Evolutionary conservation across 2,329 filamentous ascomycete genomes (phyloP).

Genomic region (Lachnum nothofagi): DNA sequence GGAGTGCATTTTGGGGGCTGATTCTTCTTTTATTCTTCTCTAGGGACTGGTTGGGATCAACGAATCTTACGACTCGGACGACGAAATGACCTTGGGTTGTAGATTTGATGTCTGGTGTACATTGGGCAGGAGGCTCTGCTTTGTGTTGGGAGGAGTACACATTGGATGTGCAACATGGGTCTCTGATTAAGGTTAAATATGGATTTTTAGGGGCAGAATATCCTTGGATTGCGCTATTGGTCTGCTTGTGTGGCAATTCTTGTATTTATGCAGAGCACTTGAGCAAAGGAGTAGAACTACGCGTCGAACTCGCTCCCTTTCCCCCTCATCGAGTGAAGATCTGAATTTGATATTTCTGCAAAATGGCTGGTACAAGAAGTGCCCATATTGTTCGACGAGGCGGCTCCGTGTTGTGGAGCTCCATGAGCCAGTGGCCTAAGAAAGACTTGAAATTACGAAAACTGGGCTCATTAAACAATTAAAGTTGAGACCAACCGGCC

Average conservation of each 20-base stretch:
- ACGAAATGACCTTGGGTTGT: slow-evolving; percentile 23
- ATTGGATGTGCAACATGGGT: slow-evolving; percentile 4
- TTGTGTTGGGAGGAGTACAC: neutral
- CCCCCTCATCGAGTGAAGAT: too few relatives aligned
- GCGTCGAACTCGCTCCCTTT: too few relatives aligned
- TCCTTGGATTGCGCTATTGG: neutral
- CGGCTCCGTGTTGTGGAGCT: too few relatives aligned
- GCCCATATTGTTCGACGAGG: too few relatives aligned
- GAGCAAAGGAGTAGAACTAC: slow-evolving; percentile 1
- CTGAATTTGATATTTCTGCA: too few relatives aligned
- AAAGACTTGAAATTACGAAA: too few relatives aligned
- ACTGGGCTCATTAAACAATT: too few relatives aligned
- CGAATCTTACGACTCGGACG: slow-evolving; percentile 23
- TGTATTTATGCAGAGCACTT: slow-evolving; percentile 5
- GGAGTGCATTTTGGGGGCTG: slow-evolving; percentile 9
- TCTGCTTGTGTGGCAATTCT: neutral
- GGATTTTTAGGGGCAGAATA: neutral
- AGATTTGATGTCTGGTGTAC: slow-evolving; percentile 23
- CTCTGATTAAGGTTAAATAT: neutral
- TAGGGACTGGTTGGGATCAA: slow-evolving; percentile 18
- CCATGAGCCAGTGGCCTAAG: too few relatives aligned
- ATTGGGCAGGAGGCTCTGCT: slow-evolving; percentile 12
- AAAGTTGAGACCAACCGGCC: too few relatives aligned
- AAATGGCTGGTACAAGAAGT: too few relatives aligned
- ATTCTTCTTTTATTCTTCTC: slow-evolving; percentile 16